phyloP scores from a whole-genome alignment of 1,284 basidiomycete genomes.

The Rhodotorula sp. region DNA sequence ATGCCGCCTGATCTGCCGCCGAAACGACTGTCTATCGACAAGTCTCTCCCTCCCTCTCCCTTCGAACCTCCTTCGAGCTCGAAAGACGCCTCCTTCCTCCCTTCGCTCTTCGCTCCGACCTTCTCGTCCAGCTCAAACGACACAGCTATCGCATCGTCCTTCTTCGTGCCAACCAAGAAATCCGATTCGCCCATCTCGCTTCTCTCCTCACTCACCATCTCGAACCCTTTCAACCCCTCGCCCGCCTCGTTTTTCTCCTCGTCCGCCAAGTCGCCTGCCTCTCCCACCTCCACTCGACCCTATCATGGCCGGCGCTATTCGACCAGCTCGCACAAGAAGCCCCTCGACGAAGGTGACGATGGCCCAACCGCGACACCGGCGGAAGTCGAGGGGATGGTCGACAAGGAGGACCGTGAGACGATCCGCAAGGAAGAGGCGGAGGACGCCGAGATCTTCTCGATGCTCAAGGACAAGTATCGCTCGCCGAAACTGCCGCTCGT shows the following conservation, averaged over 20 bases:
- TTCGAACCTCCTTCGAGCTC: neutral
- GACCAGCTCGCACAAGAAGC: neutral
- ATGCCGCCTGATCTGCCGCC: neutral
- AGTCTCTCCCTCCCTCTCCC: conserved; percentile 13
- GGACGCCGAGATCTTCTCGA: conserved; percentile 32
- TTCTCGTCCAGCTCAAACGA: neutral
- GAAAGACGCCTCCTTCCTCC: neutral
- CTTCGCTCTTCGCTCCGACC: conserved; percentile 3
- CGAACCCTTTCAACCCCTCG: conserved; percentile 20
- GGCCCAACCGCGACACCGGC: conserved; percentile 4
- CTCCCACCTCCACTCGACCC: neutral
- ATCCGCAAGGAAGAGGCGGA: conserved; percentile 27
- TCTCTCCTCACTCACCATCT: conserved; percentile 20
- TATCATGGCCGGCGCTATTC: neutral
- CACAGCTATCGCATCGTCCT: neutral
- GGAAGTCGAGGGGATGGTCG: conserved; percentile 27
- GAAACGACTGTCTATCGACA: neutral
- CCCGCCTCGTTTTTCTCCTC: conserved; percentile 8
- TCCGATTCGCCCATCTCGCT: conserved; percentile 3
- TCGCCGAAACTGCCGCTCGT: conserved; percentile 78
- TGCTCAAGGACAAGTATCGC: conserved; percentile 62
- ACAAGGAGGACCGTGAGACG: conserved; percentile 23
- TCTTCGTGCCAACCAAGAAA: neutral
- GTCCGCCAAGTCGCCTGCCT: neutral
- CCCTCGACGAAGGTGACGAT: neutral